Base-by-base conservation (phyloP, 2,329 filamentous ascomycete species). In the Chrysoporthe deuterocubensis region DNA sequence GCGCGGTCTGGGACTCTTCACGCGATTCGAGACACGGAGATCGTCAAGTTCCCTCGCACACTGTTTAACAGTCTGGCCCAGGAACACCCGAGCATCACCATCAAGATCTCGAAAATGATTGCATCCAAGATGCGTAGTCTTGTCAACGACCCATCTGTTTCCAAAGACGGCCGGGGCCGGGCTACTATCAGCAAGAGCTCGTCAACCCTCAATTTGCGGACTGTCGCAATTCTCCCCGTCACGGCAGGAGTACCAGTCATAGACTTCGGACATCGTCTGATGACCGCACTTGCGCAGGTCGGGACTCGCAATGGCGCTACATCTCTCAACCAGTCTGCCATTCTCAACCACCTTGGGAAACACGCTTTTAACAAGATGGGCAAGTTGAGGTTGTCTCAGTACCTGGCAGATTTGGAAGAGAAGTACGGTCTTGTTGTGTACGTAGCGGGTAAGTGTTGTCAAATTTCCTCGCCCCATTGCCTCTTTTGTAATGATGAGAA, bases 51-150 rank as follows among this genome's bases (percentile, higher is more conserved):
- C 69, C 96, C 96, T 0, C 92, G 95, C 68, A 97, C 93, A 0
- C 82, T 99, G 0, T 99, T 99, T 84, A 99, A 99, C 82, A 99
- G 96, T 75, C 87, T 99, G 64, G 96, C 96, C 0, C 91, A 97
- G 76, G 96, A 99, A 75, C 96, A 99, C 75, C 96, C 96, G 5
- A 96, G 94, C 56, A 99, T 99, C 75, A 98, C 96, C 0, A 98
- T 99, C 78, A 97, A 98, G 79, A 97, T 99, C 40, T 98, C 96
- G 1, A 99, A 98, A 78, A 96, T 99, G 73, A 97, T 99, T 74
- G 96, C 96, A 0, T 94, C 94, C 46, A 89, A 96, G 3, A 98
- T 99, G 96, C 87, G 95, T 69, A 88, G 92, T 54, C 81, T 97
- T 50, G 88, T 98, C 26, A 93, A 98, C 73, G 91, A 94, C 73